These are phyloP conservation scores for Amborella trichopoda DNA, from an alignment of 164 flowering plant species.

Conservation along the genomic window DNA sequence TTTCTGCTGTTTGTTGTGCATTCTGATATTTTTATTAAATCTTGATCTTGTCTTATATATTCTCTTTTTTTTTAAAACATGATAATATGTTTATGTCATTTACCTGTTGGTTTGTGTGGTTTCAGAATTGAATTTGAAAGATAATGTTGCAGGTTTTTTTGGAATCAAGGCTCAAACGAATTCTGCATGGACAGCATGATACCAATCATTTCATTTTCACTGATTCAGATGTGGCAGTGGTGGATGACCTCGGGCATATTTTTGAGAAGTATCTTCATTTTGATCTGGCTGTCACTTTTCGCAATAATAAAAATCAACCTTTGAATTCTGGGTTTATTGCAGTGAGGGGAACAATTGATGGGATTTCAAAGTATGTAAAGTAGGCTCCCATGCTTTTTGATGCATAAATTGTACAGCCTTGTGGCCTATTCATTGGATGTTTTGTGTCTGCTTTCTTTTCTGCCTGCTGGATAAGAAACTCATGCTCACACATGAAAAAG, in stretches of 20 bases:
- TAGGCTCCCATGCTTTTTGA: no score
- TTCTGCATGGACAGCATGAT: conserved; percentile 15
- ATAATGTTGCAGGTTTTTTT: conserved; percentile 86
- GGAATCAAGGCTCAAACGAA: conserved; percentile 41
- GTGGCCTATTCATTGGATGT: no score
- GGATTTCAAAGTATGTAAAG: conserved; percentile 44
- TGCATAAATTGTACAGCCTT: no score
- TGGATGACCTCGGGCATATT: conserved; percentile 57
- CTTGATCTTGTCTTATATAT: no score
- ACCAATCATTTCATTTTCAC: conserved; percentile 69
- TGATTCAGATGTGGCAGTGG: conserved; percentile 88
- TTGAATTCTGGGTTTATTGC: conserved; percentile 96
- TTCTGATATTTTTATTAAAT: no score
- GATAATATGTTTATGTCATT: no score
- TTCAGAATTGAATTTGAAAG: no score
- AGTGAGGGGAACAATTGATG: conserved; percentile 69
- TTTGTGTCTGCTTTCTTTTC: neutral
- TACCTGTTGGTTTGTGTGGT: no score
- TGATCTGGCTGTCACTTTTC: conserved; percentile 81
- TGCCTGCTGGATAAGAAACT: no score
- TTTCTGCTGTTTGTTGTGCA: no score
- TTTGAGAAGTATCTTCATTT: conserved; percentile 49
- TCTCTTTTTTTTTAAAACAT: no score
- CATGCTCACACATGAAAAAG: no score
- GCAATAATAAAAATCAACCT: conserved; percentile 91